phyloP scores from a whole-genome alignment of 2,329 filamentous ascomycete species.

The Fusarium sp. region DNA sequence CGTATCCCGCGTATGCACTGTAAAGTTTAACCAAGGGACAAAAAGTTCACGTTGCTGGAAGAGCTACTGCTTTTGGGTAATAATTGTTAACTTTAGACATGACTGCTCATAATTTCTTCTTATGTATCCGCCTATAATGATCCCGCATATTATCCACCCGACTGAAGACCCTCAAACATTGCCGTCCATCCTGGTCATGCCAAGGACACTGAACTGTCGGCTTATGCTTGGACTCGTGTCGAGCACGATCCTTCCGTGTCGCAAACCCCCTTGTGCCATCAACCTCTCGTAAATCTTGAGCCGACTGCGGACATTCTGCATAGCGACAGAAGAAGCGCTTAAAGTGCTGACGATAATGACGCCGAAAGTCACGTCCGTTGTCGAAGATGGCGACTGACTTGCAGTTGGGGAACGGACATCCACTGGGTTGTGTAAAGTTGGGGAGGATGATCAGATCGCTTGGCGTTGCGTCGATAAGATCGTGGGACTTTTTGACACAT shows the following conservation, averaged over 20 bases:
- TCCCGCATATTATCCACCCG: neutral
- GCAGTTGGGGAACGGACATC: neutral
- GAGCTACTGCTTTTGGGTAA: neutral
- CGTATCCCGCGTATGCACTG: neutral
- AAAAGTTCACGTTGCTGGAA: neutral
- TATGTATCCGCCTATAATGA: neutral
- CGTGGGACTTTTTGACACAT: neutral
- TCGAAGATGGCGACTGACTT: neutral
- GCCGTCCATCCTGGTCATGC: neutral
- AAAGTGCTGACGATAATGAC: neutral
- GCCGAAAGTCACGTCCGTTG: neutral
- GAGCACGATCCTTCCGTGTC: neutral
- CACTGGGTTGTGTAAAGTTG: neutral
- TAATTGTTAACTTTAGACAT: neutral
- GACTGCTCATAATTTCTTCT: neutral
- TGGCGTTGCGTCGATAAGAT: neutral
- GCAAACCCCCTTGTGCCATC: neutral
- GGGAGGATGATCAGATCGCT: neutral
- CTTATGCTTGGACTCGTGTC: neutral
- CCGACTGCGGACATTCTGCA: neutral
- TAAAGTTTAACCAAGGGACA: neutral
- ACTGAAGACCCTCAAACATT: neutral
- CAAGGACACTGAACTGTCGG: neutral
- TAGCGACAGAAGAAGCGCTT: conserved; percentile 1
- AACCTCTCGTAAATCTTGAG: neutral